These are phyloP conservation scores for Fusarium burgessii DNA, from an alignment of 2,329 filamentous ascomycete species.

Conservation along the genomic window DNA sequence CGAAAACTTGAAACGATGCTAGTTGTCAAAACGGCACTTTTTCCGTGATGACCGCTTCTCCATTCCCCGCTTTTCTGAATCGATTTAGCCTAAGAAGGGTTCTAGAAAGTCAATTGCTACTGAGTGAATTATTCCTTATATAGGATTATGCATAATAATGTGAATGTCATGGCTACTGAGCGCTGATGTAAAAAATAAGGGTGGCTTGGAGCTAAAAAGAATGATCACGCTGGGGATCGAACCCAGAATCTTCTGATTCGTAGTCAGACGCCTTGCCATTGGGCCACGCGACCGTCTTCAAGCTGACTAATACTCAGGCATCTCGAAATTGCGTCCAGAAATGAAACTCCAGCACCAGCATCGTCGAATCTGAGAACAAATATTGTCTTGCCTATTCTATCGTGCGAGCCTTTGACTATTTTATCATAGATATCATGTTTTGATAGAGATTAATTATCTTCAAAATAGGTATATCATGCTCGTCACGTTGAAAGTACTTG, in stretches of 20 bases:
- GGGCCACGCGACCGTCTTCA: slow-evolving; percentile 23
- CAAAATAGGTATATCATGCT: too few species aligned
- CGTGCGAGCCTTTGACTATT: rapidly evolving
- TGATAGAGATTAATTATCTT: too few species aligned
- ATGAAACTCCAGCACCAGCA: rapidly evolving
- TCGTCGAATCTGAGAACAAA: background rate
- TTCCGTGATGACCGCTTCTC: slow-evolving; percentile 21
- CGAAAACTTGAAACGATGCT: slow-evolving; percentile 8
- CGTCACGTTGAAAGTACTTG: too few species aligned
- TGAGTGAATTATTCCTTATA: background rate
- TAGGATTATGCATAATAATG: too few species aligned
- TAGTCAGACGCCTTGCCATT: slow-evolving; percentile 40
- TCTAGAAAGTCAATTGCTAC: background rate
- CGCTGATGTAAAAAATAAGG: rapidly evolving
- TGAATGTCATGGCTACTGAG: too few species aligned
- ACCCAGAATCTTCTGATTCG: slow-evolving; percentile 41
- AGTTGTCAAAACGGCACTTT: background rate
- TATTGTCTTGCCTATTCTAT: rapidly evolving
- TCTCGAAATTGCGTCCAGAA: background rate
- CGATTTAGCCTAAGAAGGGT: slow-evolving; percentile 2
- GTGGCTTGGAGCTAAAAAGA: background rate
- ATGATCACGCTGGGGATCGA: slow-evolving; percentile 38
- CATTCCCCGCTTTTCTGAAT: background rate
- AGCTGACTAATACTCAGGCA: slow-evolving; percentile 1
- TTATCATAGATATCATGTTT: too few species aligned